phyloP scores from a whole-genome alignment of 75 land plant genomes.

The Ceratopteris richardii region DNA sequence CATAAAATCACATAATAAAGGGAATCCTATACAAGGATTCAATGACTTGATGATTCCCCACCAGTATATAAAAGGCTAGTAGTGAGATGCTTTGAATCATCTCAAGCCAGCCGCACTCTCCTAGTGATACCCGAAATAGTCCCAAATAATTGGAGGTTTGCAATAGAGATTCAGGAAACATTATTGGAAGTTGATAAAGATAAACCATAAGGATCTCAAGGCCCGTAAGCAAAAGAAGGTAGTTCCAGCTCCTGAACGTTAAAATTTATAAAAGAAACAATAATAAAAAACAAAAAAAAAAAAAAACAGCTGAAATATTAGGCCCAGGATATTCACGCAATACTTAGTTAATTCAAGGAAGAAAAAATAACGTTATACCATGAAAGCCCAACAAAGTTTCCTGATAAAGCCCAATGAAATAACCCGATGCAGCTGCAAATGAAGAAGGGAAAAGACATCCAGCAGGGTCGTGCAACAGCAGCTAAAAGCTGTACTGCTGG shows the following conservation, averaged over 20 bases:
- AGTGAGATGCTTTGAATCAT: slow-evolving; percentile 54
- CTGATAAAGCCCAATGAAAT: slow-evolving; percentile 80
- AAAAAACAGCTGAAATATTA: too few species aligned
- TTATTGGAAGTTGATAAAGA: slow-evolving; percentile 67
- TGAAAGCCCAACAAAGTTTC: slow-evolving; percentile 75
- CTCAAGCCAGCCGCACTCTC: slow-evolving; percentile 53
- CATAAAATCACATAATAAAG: background rate
- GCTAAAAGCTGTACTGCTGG: slow-evolving; percentile 70
- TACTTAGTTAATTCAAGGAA: too few species aligned
- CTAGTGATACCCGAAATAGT: slow-evolving; percentile 41
- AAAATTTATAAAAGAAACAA: background rate
- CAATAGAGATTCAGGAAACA: slow-evolving; percentile 25
- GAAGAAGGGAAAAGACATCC: slow-evolving; percentile 88
- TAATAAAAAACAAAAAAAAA: too few species aligned
- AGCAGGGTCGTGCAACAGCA: slow-evolving; percentile 80
- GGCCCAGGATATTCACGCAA: too few species aligned
- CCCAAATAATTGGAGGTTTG: slow-evolving; percentile 55
- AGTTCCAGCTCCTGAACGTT: slow-evolving; percentile 66
- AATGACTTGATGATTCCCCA: slow-evolving; percentile 16
- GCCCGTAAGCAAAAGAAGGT: slow-evolving; percentile 53
- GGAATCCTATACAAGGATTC: background rate
- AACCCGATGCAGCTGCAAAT: slow-evolving; percentile 81
- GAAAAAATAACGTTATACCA: slow-evolving; percentile 31
- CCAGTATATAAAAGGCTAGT: slow-evolving; percentile 66
- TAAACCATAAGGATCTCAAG: slow-evolving; percentile 59